Evolutionary conservation across 2,329 filamentous ascomycete genomes (phyloP).

Genomic region (Microascus cirrosus): DNA sequence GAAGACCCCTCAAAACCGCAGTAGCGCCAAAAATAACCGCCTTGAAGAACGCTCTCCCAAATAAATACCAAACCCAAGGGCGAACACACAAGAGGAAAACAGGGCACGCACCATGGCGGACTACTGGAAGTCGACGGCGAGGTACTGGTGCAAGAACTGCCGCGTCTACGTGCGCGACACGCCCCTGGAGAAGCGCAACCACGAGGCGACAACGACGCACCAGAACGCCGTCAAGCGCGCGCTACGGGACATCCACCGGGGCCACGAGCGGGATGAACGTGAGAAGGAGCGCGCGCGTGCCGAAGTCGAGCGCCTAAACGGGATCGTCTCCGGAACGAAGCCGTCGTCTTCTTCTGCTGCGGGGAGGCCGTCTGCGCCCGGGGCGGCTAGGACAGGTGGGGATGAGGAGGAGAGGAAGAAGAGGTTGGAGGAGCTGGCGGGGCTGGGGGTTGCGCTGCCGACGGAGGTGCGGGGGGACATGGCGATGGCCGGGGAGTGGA

Average conservation of each 20-base stretch:
- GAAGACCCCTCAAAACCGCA: no score
- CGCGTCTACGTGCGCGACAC: slow-evolving; percentile 84
- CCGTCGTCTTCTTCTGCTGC: slow-evolving; percentile 21
- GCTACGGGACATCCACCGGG: slow-evolving; percentile 76
- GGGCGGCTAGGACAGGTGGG: slow-evolving; percentile 19
- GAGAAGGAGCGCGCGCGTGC: slow-evolving; percentile 73
- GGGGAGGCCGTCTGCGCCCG: slow-evolving; percentile 4
- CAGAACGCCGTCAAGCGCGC: slow-evolving; percentile 81
- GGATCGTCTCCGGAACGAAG: slow-evolving; percentile 46
- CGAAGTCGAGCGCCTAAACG: slow-evolving; percentile 79
- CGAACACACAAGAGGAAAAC: neutral
- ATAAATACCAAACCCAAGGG: neutral
- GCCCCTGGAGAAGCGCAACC: slow-evolving; percentile 76
- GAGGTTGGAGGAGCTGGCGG: slow-evolving; percentile 79
- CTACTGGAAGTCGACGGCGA: slow-evolving; percentile 97
- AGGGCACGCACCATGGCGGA: slow-evolving; percentile 74
- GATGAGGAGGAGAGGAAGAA: slow-evolving; percentile 58
- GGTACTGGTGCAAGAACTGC: slow-evolving; percentile 98
- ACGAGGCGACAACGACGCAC: slow-evolving; percentile 78
- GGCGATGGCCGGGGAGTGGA: slow-evolving; percentile 86
- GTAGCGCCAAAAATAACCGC: neutral
- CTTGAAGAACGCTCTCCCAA: neutral
- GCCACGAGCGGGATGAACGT: slow-evolving; percentile 67
- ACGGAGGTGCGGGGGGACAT: slow-evolving; percentile 67
- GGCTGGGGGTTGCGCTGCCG: slow-evolving; percentile 77